Conservation (phyloP, 257 asterid species). For the Ligustrum vulgare region DNA sequence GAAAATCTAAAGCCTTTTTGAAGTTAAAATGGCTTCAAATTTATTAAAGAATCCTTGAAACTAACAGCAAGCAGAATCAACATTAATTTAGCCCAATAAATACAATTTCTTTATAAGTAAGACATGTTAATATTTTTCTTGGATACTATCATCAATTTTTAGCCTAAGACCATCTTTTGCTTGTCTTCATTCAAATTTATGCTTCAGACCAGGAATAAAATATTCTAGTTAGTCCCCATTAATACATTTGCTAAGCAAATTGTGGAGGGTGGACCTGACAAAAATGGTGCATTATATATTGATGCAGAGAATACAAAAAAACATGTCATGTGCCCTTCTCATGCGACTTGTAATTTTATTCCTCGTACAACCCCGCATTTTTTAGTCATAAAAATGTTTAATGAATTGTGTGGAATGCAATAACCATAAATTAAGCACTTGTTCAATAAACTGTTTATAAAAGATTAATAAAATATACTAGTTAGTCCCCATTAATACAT, state of each 20-base stretch:
- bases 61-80: neutral
- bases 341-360: slow-evolving; percentile 3
- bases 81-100: neutral
- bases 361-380: neutral
- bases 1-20: neutral
- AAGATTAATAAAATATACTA: neutral
- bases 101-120: too few relatives aligned
- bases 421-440: neutral
- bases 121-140: neutral
- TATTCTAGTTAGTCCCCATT: neutral
- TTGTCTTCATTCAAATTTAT: neutral
- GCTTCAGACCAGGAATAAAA: neutral
- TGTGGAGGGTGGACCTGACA: neutral
- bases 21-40: neutral
- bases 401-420: neutral
- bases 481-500: neutral
- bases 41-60: neutral
- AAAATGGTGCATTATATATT: neutral
- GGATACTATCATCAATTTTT: neutral
- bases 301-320: neutral
- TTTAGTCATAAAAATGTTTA: too few relatives aligned
- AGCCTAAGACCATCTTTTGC: neutral
- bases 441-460: too few relatives aligned
- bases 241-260: neutral
- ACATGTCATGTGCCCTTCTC: neutral